These are phyloP conservation scores for Thielaviopsis populi DNA, from an alignment of 2,329 filamentous ascomycete genomes.

Conservation along the genomic window DNA sequence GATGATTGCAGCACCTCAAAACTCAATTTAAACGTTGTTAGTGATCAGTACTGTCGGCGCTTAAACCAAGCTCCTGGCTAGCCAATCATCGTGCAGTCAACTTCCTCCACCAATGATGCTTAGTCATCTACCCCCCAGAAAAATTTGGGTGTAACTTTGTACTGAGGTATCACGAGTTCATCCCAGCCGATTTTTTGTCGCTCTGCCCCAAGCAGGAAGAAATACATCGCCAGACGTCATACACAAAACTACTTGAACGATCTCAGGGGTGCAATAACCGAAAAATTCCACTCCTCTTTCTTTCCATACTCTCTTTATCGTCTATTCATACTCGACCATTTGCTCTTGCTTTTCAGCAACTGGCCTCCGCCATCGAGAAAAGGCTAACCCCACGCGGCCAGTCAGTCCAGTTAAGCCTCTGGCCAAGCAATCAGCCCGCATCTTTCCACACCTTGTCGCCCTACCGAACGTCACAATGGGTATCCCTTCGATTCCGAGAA, in stretches of 20 bases:
- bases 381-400: neutral
- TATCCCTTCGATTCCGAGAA: constrained; percentile 58
- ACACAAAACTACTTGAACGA: neutral
- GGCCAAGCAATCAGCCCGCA: neutral
- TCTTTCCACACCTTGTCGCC: neutral
- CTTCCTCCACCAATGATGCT: neutral
- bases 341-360: neutral
- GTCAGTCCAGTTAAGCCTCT: neutral
- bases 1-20: constrained; percentile 7
- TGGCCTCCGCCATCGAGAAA: neutral
- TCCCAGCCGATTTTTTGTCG: neutral
- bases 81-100: constrained; percentile 10
- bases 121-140: constrained; percentile 7
- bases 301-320: neutral
- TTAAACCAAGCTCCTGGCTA: constrained; percentile 11
- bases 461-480: constrained; percentile 14
- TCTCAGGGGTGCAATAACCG: neutral
- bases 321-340: neutral
- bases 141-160: constrained; percentile 7
- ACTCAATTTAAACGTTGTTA: constrained; percentile 11
- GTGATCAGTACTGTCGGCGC: constrained; percentile 15
- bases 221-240: neutral
- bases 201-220: neutral
- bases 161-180: constrained; percentile 9
- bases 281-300: neutral